Conservation (phyloP, 1,284 basidiomycete genomes). For the Trichosporon ovoides region DNA sequence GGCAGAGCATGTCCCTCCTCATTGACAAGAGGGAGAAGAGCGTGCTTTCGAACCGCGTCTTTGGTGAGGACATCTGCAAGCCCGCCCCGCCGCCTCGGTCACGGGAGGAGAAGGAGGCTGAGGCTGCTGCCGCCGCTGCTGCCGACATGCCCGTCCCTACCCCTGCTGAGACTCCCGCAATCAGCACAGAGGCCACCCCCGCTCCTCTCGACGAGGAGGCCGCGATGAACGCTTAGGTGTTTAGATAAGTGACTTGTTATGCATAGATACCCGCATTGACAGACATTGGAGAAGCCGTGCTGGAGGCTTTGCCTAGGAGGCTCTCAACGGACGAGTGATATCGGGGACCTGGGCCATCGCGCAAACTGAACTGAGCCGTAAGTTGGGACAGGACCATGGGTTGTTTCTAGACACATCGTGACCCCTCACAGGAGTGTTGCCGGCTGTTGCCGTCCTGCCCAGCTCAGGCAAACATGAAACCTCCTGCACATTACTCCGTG, state of each 20-base stretch:
- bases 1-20: constrained; percentile 77
- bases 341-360: no score
- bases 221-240: constrained; percentile 20
- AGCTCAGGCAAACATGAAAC: no score
- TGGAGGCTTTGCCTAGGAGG: not conserved
- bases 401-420: no score
- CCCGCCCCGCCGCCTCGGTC: constrained; percentile 22
- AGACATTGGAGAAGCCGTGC: no score
- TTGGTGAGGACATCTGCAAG: constrained; percentile 44
- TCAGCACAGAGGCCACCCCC: constrained; percentile 8
- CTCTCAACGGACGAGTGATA: no score
- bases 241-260: not conserved
- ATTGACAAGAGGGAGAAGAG: constrained; percentile 89
- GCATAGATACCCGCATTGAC: constrained; percentile 10
- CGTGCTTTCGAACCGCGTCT: constrained; percentile 42
- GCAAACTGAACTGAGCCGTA: no score
- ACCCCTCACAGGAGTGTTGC: no score
- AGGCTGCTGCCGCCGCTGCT: constrained; percentile 5
- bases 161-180: not conserved
- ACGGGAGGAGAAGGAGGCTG: constrained; percentile 6
- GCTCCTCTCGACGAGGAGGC: constrained; percentile 26
- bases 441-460: no score
- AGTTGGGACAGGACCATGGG: no score
- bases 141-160: constrained; percentile 1
- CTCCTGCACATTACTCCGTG: no score